Evolutionary conservation across 2,329 filamentous ascomycete genomes (phyloP).

Genomic region (Venturia aucupariae): DNA sequence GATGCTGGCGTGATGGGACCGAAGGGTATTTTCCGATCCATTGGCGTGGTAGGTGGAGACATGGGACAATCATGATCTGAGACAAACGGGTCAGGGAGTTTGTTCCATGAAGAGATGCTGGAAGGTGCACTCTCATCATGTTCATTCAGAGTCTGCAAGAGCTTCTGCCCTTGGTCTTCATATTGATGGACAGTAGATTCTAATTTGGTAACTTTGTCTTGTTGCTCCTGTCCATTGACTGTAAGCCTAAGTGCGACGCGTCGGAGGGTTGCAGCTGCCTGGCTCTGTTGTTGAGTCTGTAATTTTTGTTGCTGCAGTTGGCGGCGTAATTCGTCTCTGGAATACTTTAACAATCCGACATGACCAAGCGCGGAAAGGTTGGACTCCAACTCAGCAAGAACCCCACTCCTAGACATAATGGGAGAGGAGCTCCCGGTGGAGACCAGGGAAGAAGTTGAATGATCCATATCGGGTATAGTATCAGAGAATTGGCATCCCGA

Average conservation of each 20-base stretch:
- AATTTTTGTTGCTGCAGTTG: slow-evolving; percentile 6
- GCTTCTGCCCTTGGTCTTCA: slow-evolving; percentile 2
- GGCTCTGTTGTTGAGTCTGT: not conserved
- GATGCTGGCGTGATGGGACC: not conserved
- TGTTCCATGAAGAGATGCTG: not conserved
- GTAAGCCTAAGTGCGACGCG: slow-evolving; percentile 10
- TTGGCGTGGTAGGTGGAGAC: slow-evolving; percentile 9
- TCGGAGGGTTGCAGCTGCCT: slow-evolving; percentile 3
- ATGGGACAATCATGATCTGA: not conserved
- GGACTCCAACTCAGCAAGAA: slow-evolving; percentile 11
- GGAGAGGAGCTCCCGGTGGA: not conserved
- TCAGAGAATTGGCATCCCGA: not conserved
- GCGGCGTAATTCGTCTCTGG: slow-evolving; percentile 8
- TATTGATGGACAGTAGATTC: not conserved
- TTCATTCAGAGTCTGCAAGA: not conserved
- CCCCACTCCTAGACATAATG: not conserved
- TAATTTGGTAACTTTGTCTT: slow-evolving; percentile 3
- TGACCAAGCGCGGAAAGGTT: slow-evolving; percentile 14
- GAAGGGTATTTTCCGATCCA: not conserved
- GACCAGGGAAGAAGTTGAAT: not conserved
- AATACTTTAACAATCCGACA: slow-evolving; percentile 12
- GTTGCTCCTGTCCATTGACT: not conserved
- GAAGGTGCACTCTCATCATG: not conserved
- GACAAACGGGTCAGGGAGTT: not conserved
- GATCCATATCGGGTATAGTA: not conserved